phyloP scores from a whole-genome alignment of 2,329 filamentous ascomycete species.

The Beauveria scarabaeidicola region DNA sequence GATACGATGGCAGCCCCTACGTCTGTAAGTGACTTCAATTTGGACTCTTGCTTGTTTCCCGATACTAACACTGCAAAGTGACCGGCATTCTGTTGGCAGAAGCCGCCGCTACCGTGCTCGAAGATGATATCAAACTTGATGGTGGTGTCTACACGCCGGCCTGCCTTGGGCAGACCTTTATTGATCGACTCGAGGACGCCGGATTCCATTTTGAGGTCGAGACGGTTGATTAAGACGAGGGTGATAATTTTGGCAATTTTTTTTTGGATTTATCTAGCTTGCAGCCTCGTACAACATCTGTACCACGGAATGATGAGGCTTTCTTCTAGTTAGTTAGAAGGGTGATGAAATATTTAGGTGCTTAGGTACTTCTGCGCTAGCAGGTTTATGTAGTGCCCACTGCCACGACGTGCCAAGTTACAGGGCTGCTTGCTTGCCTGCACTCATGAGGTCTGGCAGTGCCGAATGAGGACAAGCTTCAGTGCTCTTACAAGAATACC shows the following conservation, averaged over 20 bases:
- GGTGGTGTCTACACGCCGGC: slow-evolving; percentile 68
- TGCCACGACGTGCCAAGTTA: background rate
- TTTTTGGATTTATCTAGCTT: background rate
- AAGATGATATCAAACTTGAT: slow-evolving; percentile 50
- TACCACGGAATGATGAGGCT: background rate
- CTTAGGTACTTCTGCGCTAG: no score
- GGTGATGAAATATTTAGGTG: background rate
- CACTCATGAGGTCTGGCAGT: background rate
- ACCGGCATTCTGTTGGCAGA: slow-evolving; percentile 57
- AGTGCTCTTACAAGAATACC: background rate
- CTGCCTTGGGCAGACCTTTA: slow-evolving; percentile 56
- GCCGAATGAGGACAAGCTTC: slow-evolving; percentile 5
- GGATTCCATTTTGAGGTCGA: slow-evolving; percentile 56
- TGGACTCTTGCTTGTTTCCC: background rate
- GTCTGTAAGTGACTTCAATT: slow-evolving; percentile 37
- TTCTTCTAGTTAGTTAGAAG: background rate
- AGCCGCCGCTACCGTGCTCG: slow-evolving; percentile 56
- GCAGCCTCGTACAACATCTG: background rate
- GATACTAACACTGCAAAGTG: slow-evolving; percentile 34
- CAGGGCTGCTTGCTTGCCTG: background rate
- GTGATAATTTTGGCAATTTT: background rate
- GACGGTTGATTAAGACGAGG: slow-evolving; percentile 14
- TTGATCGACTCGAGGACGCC: slow-evolving; percentile 52
- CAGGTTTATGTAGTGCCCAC: background rate
- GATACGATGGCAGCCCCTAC: slow-evolving; percentile 56